A percentile compares a stretch with the other conserved stretches of the same genome.
phyloP scores from a whole-genome alignment of 169 alveolate species.

The Eimeria tenella region DNA sequence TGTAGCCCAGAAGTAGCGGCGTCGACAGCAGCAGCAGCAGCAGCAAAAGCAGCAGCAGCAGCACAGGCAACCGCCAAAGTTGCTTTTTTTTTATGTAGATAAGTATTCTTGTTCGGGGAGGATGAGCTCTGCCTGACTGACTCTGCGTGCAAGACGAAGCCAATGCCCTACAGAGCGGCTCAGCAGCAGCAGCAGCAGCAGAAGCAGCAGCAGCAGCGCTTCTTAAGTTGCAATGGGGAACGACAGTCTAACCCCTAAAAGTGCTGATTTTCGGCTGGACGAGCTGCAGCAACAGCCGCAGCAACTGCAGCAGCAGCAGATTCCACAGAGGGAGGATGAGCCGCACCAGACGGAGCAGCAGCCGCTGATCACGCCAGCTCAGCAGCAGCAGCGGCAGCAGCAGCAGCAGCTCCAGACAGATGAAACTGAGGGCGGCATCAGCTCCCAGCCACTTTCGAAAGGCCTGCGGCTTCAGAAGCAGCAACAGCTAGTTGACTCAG shows the following conservation, averaged over 20 bases:
- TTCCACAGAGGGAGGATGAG: neutral
- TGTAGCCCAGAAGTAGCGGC: conserved; percentile 1
- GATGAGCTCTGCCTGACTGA: conserved; percentile 2
- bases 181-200: conserved; percentile 48
- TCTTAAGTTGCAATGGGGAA: conserved; percentile 19
- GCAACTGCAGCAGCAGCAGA: conserved; percentile 19
- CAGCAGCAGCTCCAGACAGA: conserved; percentile 26
- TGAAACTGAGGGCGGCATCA: neutral
- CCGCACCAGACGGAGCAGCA: conserved; percentile 27
- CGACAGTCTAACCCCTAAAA: conserved; percentile 43
- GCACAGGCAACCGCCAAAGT: neutral
- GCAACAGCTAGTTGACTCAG: neutral
- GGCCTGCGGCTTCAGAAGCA: neutral
- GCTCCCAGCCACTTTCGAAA: neutral
- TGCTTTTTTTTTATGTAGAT: neutral
- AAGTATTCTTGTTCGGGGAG: neutral
- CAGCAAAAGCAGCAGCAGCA: conserved; percentile 46
- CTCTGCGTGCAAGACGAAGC: neutral
- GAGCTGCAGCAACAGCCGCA: conserved; percentile 20
- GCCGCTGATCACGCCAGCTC: neutral
- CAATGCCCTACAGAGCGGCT: neutral
- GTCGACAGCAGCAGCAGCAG: conserved; percentile 14
- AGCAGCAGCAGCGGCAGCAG: conserved; percentile 65
- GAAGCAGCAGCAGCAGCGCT: conserved; percentile 43
- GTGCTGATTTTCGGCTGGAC: conserved; percentile 17